Evolutionary conservation across 371 early-diverging fungal species (phyloP).

Genomic region (Parasitella parasitica): DNA sequence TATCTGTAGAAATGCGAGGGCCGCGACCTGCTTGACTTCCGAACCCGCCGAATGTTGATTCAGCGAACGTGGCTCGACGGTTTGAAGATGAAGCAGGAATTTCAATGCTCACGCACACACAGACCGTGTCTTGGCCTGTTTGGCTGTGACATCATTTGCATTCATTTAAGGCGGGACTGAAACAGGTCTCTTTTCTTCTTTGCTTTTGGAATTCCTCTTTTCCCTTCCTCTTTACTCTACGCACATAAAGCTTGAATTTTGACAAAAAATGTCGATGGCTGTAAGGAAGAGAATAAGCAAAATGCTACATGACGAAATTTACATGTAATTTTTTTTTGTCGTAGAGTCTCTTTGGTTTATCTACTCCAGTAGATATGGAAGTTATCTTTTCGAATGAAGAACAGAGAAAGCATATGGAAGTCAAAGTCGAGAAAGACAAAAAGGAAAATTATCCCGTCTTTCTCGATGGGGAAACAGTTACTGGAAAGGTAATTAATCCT

Average conservation of each 20-base stretch:
- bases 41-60: too few species aligned
- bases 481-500: constrained; percentile 78
- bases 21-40: too few species aligned
- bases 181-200: not conserved
- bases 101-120: not conserved
- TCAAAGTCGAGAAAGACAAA: constrained; percentile 76
- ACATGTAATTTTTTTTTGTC: not conserved
- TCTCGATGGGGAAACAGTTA: constrained; percentile 93
- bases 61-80: not conserved
- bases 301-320: not conserved
- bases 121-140: not conserved
- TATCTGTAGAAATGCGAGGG: too few species aligned
- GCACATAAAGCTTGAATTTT: not conserved
- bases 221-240: not conserved
- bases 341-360: constrained; percentile 83
- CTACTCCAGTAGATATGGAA: constrained; percentile 86
- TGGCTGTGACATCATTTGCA: not conserved
- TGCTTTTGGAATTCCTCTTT: not conserved
- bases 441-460: constrained; percentile 90
- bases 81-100: too few species aligned
- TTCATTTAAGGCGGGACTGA: not conserved
- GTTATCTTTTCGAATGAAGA: constrained; percentile 78
- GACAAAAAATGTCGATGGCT: constrained; percentile 41
- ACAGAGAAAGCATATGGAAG: constrained; percentile 79
- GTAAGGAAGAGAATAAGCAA: constrained; percentile 8